A percentile compares a stretch with the other conserved stretches of the same genome.
These are phyloP conservation scores for Fusarium robinianum DNA, from an alignment of 2,329 filamentous ascomycete genomes.

Conservation along the genomic window DNA sequence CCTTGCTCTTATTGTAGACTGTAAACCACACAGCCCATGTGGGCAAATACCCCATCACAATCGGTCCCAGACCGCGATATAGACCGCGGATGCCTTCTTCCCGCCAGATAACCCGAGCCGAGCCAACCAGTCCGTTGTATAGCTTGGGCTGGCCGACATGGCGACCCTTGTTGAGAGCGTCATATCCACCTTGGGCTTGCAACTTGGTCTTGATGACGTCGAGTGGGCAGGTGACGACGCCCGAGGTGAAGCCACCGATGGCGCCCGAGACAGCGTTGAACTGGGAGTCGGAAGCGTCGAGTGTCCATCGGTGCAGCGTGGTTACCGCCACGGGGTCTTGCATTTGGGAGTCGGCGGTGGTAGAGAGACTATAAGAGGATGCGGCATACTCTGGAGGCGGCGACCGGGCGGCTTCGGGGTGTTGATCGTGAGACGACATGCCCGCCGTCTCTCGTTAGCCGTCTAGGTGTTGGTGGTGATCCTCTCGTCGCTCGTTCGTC, in stretches of 20 bases:
- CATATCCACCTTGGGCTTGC: slow-evolving; percentile 89
- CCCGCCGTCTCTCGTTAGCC: slow-evolving; percentile 23
- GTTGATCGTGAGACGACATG: slow-evolving; percentile 59
- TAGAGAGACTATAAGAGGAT: slow-evolving; percentile 42
- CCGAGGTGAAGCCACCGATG: slow-evolving; percentile 87
- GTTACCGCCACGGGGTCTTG: slow-evolving; percentile 43
- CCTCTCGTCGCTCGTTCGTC: slow-evolving; percentile 12
- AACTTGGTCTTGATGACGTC: slow-evolving; percentile 99
- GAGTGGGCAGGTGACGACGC: slow-evolving; percentile 92
- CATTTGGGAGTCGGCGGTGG: slow-evolving; percentile 43
- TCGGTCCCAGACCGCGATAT: slow-evolving; percentile 91
- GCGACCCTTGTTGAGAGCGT: slow-evolving; percentile 53
- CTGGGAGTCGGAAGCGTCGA: slow-evolving; percentile 60
- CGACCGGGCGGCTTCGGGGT: slow-evolving; percentile 40
- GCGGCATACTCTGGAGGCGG: slow-evolving; percentile 44
- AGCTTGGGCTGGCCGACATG: slow-evolving; percentile 60
- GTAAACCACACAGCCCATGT: slow-evolving; percentile 99
- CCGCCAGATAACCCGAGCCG: slow-evolving; percentile 80
- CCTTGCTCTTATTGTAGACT: slow-evolving; percentile 89
- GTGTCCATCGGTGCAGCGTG: slow-evolving; percentile 60
- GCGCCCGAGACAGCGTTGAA: slow-evolving; percentile 89
- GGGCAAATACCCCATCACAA: slow-evolving; percentile 92
- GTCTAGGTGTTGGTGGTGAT: too few species aligned
- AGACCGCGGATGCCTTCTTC: slow-evolving; percentile 89
- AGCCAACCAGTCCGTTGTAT: slow-evolving; percentile 87